Evolutionary conservation across 2,329 filamentous ascomycete species (phyloP).

Genomic region (Dendryphion nanum): DNA sequence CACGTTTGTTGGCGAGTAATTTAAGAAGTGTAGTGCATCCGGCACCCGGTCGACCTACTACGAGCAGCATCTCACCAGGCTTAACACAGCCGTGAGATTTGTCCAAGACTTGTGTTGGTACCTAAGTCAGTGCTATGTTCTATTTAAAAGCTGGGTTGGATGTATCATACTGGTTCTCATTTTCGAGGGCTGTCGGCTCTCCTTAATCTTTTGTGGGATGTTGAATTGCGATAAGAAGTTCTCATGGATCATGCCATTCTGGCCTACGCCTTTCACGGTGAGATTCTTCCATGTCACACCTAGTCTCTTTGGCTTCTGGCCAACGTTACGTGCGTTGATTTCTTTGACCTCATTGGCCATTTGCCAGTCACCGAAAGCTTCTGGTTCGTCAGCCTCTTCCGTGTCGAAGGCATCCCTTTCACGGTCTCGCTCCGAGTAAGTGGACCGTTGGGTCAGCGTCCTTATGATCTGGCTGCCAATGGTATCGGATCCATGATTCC

Average conservation of each 20-base stretch:
- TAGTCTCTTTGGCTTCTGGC: too few relatives aligned
- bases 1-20: conserved; percentile 50
- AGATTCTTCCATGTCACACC: conserved; percentile 36
- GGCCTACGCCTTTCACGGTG: conserved; percentile 35
- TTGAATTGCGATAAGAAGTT: conserved; percentile 17
- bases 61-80: conserved; percentile 70
- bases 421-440: conserved; percentile 2
- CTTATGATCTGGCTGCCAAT: conserved; percentile 1
- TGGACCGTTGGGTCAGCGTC: conserved; percentile 2
- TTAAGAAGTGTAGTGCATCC: conserved; percentile 63
- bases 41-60: conserved; percentile 62
- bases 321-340: too few relatives aligned
- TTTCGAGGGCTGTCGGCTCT: conserved; percentile 12
- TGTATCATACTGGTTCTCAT: too few relatives aligned
- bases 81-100: conserved; percentile 65
- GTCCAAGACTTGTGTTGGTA: too few relatives aligned
- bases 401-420: conserved; percentile 1
- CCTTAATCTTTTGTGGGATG: conserved; percentile 11
- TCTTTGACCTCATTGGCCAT: too few relatives aligned
- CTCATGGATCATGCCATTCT: conserved; percentile 14
- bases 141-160: too few relatives aligned
- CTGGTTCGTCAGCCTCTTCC: conserved; percentile 1
- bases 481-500: conserved; percentile 1
- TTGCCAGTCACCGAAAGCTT: too few relatives aligned
- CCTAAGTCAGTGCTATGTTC: too few relatives aligned